Evolutionary conservation across 768 basidiomycete species (phyloP).

Genomic region (Trametes villosa): DNA sequence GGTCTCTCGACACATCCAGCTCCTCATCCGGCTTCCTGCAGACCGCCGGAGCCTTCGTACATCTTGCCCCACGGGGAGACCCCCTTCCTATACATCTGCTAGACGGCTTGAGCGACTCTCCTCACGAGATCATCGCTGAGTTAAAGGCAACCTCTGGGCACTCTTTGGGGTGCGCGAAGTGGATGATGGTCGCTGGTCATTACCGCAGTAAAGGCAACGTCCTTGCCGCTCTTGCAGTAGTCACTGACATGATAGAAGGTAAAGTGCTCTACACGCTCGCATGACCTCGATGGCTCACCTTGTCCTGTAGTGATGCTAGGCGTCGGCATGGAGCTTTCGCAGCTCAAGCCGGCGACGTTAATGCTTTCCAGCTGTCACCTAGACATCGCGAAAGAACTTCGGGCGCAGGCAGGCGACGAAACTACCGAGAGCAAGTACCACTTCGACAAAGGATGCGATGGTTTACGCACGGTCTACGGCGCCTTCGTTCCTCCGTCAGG

Average conservation of each 20-base stretch:
- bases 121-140: constrained; percentile 48
- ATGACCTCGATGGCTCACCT: neutral
- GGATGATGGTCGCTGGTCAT: constrained; percentile 58
- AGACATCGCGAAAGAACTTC: constrained; percentile 44
- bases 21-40: no score
- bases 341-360: constrained; percentile 54
- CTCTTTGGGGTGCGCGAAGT: constrained; percentile 48
- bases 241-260: constrained; percentile 55
- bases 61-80: constrained; percentile 12
- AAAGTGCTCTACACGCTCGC: neutral
- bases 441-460: constrained; percentile 38
- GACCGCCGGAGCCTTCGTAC: neutral
- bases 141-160: constrained; percentile 46
- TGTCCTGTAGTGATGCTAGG: constrained; percentile 45
- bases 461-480: constrained; percentile 22
- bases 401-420: constrained; percentile 30
- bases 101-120: constrained; percentile 25
- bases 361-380: constrained; percentile 59
- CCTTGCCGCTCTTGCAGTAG: constrained; percentile 47
- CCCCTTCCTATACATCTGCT: constrained; percentile 30
- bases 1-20: neutral
- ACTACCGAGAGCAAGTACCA: constrained; percentile 41
- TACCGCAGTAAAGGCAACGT: constrained; percentile 56
- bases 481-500: neutral
- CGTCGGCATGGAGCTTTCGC: constrained; percentile 36